Evolutionary conservation across 2,329 filamentous ascomycete genomes (phyloP), one percentile per base, ranked within the genome.

Genomic region (Xylaria sp.): DNA sequence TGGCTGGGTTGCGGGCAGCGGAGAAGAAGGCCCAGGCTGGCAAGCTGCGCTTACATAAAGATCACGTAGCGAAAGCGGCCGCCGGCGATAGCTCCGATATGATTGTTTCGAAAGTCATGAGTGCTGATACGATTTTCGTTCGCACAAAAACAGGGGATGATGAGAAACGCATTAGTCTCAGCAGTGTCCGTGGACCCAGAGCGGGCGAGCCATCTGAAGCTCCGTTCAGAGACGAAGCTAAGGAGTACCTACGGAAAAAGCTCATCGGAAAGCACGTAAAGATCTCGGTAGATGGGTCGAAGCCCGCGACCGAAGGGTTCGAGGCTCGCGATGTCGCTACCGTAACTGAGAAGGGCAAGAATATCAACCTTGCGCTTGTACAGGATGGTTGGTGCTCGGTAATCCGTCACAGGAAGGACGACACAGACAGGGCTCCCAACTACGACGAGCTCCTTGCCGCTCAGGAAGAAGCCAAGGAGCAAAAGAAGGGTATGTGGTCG

Each of bases 261-360:
- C 82, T 98, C 39, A 99, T 99, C 77, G 96, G 94, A 70, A 99
- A 99, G 85, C 93, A 97, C 74, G 94, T 98, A 73, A 93, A 92
- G 80, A 89, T 98, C 66, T 91, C 88, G 63, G 90, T 97, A 69
- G 94, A 99, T 79, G 96, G 96, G 66, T 94, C 93, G 80, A 94
- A 96, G 82, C 91, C 95, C 52, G 94, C 94, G 1, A 91, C 87
- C 1, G 95, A 97, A 72, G 94, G 93, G 10, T 99, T 94, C 74
- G 95, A 98, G 77, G 94, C 96, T 77, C 92, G 94, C 65, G 96
- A 99, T 73, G 96, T 99, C 77, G 95, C 93, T 51, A 98, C 95
- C 0, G 88, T 99, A 54, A 91, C 89, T 0, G 86, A 92, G 62
- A 93, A 92, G 79, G 91, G 91, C 81, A 96, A 94, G 82, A 98